These are phyloP conservation scores for Oryza glumipatula DNA, from an alignment of 176 grass and related monocot genomes.

Conservation along the genomic window DNA sequence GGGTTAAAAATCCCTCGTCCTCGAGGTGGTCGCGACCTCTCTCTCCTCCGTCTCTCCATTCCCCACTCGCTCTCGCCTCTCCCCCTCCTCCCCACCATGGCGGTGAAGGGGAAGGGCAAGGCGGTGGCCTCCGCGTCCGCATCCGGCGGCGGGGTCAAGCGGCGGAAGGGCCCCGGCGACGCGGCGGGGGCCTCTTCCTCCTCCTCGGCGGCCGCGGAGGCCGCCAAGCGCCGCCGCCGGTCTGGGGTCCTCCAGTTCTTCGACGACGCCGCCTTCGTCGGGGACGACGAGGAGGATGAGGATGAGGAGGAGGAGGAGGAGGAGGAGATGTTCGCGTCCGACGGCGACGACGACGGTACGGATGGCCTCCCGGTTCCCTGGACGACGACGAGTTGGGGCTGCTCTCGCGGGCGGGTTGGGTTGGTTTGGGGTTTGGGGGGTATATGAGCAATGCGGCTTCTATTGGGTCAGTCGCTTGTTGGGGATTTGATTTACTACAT, in stretches of 20 bases:
- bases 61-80: neutral
- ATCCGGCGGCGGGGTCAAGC: slow-evolving; percentile 31
- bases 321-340: slow-evolving; percentile 17
- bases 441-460: slow-evolving; percentile 11
- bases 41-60: slow-evolving; percentile 31
- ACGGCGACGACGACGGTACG: slow-evolving; percentile 58
- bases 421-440: slow-evolving; percentile 1
- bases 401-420: neutral
- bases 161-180: slow-evolving; percentile 32
- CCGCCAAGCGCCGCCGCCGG: slow-evolving; percentile 46
- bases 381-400: neutral
- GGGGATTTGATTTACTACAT: neutral
- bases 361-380: neutral
- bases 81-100: slow-evolving; percentile 50
- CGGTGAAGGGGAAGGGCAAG: slow-evolving; percentile 81
- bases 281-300: slow-evolving; percentile 60
- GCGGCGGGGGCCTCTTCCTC: slow-evolving; percentile 44
- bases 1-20: slow-evolving; percentile 1
- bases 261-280: slow-evolving; percentile 68
- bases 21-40: slow-evolving; percentile 7
- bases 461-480: neutral
- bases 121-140: slow-evolving; percentile 47
- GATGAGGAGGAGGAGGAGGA: slow-evolving; percentile 37
- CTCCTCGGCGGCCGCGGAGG: slow-evolving; percentile 23
- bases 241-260: slow-evolving; percentile 69